Percentiles rank a stretch among this genome's conserved stretches.
Evolutionary conservation across 108 stramenopile species (phyloP).

Genomic region (Epipyxis sp.): DNA sequence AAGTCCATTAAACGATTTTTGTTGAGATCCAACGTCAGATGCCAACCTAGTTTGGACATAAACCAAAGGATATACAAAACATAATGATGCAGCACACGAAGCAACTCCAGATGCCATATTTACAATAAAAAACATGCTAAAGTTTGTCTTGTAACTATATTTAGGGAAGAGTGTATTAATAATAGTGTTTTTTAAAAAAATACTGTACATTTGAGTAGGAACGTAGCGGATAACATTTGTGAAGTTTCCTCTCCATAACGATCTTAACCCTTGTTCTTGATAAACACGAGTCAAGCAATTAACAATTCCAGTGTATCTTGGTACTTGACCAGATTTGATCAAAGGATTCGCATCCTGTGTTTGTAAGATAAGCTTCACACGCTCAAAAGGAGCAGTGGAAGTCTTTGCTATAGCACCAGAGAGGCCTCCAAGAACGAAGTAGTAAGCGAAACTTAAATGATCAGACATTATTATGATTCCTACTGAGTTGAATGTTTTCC

Average conservation of each 20-base stretch:
- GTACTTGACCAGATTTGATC: slow-evolving; percentile 87
- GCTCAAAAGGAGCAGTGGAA: slow-evolving; percentile 95
- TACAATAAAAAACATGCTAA: slow-evolving; percentile 87
- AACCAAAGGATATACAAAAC: slow-evolving; percentile 97
- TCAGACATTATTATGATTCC: too few species aligned
- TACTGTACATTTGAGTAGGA: slow-evolving; percentile 98
- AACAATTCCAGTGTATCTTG: slow-evolving; percentile 89
- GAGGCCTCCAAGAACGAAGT: slow-evolving; percentile 84
- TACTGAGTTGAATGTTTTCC: too few species aligned
- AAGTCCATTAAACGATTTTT: slow-evolving; percentile 89
- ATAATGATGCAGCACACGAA: slow-evolving; percentile 90
- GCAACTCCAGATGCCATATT: slow-evolving; percentile 96
- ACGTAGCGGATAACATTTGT: slow-evolving; percentile 98
- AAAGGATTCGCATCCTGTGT: slow-evolving; percentile 93
- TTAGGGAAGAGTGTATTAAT: slow-evolving; percentile 95
- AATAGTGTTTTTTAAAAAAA: slow-evolving; percentile 95
- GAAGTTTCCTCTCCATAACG: slow-evolving; percentile 93
- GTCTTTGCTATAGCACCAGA: slow-evolving; percentile 92
- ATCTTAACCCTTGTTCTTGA: slow-evolving; percentile 74
- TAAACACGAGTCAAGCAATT: slow-evolving; percentile 94
- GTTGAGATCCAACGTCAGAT: slow-evolving; percentile 83
- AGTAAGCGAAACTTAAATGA: slow-evolving; percentile 60
- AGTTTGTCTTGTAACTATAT: slow-evolving; percentile 91
- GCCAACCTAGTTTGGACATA: slow-evolving; percentile 98
- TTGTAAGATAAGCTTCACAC: slow-evolving; percentile 97